phyloP scores from a whole-genome alignment of 345 rosid species.

The Eucalyptus pauciflora region DNA sequence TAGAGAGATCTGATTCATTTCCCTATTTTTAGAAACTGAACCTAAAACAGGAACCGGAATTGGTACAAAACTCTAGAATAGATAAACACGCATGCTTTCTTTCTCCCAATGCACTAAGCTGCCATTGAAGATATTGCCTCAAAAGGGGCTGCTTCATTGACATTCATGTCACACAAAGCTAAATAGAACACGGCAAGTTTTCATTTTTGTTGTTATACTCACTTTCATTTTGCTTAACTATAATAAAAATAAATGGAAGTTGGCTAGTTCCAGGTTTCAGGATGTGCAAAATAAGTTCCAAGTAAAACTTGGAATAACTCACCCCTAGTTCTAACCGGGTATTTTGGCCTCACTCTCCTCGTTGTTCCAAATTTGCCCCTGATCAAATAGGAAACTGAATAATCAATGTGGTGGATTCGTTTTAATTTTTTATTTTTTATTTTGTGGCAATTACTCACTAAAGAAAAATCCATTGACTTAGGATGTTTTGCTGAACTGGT shows the following conservation, averaged over 20 bases:
- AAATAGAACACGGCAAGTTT: constrained; percentile 47
- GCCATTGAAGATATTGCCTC: constrained; percentile 97
- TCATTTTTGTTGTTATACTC: no score
- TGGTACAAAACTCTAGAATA: not conserved
- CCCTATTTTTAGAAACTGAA: not conserved
- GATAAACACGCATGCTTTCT: constrained; percentile 99
- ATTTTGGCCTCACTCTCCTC: not conserved
- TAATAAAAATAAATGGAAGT: no score
- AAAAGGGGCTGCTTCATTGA: constrained; percentile 95
- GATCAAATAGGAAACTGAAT: no score
- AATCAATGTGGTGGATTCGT: not conserved
- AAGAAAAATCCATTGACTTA: not conserved
- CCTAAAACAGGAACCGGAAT: no score
- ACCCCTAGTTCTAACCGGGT: not conserved
- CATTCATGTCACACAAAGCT: constrained; percentile 76
- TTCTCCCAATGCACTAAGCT: constrained; percentile 97
- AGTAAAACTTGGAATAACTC: not conserved
- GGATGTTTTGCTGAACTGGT: not conserved
- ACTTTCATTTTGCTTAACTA: not conserved
- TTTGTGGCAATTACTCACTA: not conserved
- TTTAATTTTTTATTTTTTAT: no score
- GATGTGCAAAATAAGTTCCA: no score
- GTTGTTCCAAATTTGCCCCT: not conserved
- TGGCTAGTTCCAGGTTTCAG: not conserved
- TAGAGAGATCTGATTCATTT: not conserved